Conservation (phyloP, 495 filamentous ascomycete species). For the Penicillium lagena region DNA sequence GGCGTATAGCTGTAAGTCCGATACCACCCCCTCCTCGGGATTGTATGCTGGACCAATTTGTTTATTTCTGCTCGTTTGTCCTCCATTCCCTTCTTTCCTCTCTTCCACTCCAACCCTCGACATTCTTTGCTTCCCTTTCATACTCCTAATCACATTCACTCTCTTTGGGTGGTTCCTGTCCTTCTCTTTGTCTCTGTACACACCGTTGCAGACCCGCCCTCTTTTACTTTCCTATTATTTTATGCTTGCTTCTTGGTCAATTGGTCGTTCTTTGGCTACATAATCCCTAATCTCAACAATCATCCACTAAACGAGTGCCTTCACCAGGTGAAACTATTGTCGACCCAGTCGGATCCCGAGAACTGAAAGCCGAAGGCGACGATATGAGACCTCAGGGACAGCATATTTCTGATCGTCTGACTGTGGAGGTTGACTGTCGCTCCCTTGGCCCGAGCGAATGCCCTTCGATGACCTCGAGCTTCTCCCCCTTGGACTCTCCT, state of each 20-base stretch:
- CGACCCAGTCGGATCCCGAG: conserved; percentile 16
- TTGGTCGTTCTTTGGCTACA: no score
- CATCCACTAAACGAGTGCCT: conserved; percentile 12
- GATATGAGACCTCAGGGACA: conserved; percentile 38
- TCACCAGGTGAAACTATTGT: conserved; percentile 24
- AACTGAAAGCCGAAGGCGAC: conserved; percentile 23
- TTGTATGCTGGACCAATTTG: conserved; percentile 33
- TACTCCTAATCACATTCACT: no score
- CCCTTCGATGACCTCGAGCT: conserved; percentile 41
- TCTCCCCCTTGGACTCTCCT: conserved; percentile 39
- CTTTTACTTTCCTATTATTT: background rate
- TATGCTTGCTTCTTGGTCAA: background rate
- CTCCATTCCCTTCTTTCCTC: conserved; percentile 18
- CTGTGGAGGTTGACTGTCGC: conserved; percentile 38
- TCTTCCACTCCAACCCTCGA: conserved; percentile 9
- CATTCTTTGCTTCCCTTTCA: conserved; percentile 9
- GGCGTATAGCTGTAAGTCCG: conserved; percentile 36
- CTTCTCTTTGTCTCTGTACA: conserved; percentile 1
- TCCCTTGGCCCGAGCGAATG: conserved; percentile 39
- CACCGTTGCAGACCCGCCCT: background rate
- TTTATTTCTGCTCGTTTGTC: conserved; percentile 35
- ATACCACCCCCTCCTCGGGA: conserved; percentile 18
- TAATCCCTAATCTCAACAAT: background rate
- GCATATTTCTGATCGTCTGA: conserved; percentile 34
- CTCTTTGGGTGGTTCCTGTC: conserved; percentile 4